phyloP scores from a whole-genome alignment of 2,329 filamentous ascomycete species.

The Fusarium armeniacum region DNA sequence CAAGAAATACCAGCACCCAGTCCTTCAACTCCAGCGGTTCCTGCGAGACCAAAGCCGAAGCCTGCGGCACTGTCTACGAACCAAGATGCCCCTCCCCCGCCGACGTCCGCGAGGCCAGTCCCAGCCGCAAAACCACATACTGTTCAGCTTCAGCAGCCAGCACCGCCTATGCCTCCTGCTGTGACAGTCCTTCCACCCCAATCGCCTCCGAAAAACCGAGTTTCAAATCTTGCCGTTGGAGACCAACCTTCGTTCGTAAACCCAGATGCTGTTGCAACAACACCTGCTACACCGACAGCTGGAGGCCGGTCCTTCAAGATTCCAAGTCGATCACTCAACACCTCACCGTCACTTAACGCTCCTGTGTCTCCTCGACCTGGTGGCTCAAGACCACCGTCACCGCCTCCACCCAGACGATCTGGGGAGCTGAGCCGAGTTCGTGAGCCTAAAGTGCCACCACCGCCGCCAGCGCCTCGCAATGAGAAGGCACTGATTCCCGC shows the following conservation, averaged over 20 bases:
- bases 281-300: constrained; percentile 58
- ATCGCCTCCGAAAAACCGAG: constrained; percentile 71
- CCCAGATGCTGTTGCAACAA: constrained; percentile 60
- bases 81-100: constrained; percentile 46
- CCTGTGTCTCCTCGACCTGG: constrained; percentile 62
- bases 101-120: constrained; percentile 47
- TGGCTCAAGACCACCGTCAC: constrained; percentile 70
- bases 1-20: constrained; percentile 54
- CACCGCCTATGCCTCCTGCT: constrained; percentile 66
- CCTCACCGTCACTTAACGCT: constrained; percentile 57
- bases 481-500: constrained; percentile 70
- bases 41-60: constrained; percentile 53
- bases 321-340: constrained; percentile 69
- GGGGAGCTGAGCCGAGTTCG: constrained; percentile 68
- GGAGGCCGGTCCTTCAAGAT: constrained; percentile 65
- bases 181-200: constrained; percentile 78
- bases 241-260: constrained; percentile 64
- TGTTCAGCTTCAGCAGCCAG: constrained; percentile 40
- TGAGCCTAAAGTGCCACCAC: constrained; percentile 63
- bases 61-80: constrained; percentile 38
- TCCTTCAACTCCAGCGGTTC: constrained; percentile 52
- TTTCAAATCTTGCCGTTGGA: constrained; percentile 53
- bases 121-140: constrained; percentile 45
- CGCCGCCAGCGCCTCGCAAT: constrained; percentile 83
- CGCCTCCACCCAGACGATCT: constrained; percentile 74